A percentile compares a stretch with the other conserved stretches of the same genome.
Conservation (phyloP, 2,329 filamentous ascomycete species). For the Dothideomycetes sp. region DNA sequence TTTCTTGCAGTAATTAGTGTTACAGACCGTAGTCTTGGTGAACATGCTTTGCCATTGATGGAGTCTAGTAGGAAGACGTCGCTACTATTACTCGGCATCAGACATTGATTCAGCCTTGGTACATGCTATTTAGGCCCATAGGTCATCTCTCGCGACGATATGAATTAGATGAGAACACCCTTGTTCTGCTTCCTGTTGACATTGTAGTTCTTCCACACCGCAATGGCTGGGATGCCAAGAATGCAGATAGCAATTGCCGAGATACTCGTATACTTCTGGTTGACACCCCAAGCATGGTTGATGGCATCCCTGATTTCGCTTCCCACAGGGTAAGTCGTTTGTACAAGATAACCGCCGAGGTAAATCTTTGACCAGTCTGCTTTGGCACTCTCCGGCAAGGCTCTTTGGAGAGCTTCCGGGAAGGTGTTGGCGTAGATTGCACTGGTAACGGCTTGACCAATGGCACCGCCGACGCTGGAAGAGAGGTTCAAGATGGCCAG, state of each 20-base stretch:
- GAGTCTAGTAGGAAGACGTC: no score
- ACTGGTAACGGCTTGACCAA: conserved; percentile 15
- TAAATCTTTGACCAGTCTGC: conserved; percentile 1
- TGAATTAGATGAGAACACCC: conserved; percentile 20
- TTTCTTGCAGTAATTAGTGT: no score
- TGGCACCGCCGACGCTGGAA: conserved; percentile 17
- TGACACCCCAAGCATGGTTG: conserved; percentile 34
- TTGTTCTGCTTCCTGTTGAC: conserved; percentile 24
- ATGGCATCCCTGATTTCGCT: conserved; percentile 32
- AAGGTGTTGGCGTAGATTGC: conserved; percentile 21
- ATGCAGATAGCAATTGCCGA: conserved; percentile 21
- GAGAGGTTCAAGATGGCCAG: conserved; percentile 24
- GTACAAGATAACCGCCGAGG: conserved; percentile 11
- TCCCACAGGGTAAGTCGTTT: conserved; percentile 30
- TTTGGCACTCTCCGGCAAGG: conserved; percentile 1
- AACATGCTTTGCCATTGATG: no score
- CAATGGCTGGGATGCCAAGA: conserved; percentile 16
- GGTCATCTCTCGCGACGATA: no score
- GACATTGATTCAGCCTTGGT: no score
- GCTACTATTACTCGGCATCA: no score
- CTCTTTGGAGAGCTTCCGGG: neutral
- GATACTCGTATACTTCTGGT: conserved; percentile 33
- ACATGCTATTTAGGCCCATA: no score
- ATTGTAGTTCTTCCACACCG: conserved; percentile 23
- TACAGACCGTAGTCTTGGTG: no score